Percentiles rank a stretch among this genome's conserved stretches.
Conservation (phyloP, 768 basidiomycete genomes). For the Candolleomyces eurysporus region DNA sequence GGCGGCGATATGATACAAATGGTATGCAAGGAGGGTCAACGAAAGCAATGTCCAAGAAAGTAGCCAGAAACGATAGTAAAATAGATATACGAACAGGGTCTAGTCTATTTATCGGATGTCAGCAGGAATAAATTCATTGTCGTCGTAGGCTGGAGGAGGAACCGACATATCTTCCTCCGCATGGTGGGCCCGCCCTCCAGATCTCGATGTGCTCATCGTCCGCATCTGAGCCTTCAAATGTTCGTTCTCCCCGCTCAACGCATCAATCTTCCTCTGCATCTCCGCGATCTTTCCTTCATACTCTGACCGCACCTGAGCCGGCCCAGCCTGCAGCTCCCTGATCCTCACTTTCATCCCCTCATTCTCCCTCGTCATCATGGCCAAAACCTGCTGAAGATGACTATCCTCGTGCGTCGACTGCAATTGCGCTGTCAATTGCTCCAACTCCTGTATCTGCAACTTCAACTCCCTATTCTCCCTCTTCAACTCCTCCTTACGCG, state of each 20-base stretch:
- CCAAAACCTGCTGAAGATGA: slow-evolving; percentile 21
- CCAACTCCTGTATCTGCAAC: slow-evolving; percentile 29
- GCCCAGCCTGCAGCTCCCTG: slow-evolving; percentile 21
- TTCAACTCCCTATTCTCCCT: slow-evolving; percentile 32
- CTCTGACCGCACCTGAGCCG: slow-evolving; percentile 17
- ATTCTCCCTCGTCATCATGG: slow-evolving; percentile 33
- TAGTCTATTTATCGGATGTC: not conserved
- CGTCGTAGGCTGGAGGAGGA: slow-evolving; percentile 36
- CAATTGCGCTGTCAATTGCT: slow-evolving; percentile 27
- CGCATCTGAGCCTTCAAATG: slow-evolving; percentile 23
- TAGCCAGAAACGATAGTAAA: too few species aligned
- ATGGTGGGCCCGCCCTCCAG: not conserved
- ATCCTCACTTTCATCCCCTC: slow-evolving; percentile 32
- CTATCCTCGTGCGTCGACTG: slow-evolving; percentile 27
- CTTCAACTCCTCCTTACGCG: slow-evolving; percentile 28
- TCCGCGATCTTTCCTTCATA: slow-evolving; percentile 21
- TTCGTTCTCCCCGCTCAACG: slow-evolving; percentile 25
- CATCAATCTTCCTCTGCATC: slow-evolving; percentile 24
- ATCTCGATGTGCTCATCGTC: not conserved
- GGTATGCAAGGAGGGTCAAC: not conserved
- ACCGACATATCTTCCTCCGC: slow-evolving; percentile 21
- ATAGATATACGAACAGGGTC: too few species aligned
- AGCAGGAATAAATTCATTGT: slow-evolving; percentile 8
- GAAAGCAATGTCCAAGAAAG: not conserved
- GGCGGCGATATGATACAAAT: not conserved